A percentile compares a stretch with the other conserved stretches of the same genome.
Conservation (phyloP, 345 rosid genomes). For the Limnanthes douglasii region DNA sequence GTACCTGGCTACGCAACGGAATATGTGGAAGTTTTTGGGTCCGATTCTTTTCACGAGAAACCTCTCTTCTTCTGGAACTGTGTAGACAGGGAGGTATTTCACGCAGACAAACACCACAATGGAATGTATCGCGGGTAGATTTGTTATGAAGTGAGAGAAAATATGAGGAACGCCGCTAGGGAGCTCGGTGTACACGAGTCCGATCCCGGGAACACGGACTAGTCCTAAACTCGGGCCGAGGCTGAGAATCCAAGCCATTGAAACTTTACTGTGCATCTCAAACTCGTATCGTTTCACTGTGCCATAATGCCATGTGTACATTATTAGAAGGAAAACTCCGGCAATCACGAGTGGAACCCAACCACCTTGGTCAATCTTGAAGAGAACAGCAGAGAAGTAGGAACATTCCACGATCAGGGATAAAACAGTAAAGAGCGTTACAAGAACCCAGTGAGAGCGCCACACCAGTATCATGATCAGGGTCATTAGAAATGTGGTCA, state of each 20-base stretch:
- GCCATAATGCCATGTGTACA: slow-evolving; percentile 68
- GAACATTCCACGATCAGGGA: slow-evolving; percentile 43
- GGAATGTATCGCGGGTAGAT: slow-evolving; percentile 68
- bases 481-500: slow-evolving; percentile 55
- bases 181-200: slow-evolving; percentile 74
- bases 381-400: slow-evolving; percentile 50
- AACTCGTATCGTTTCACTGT: slow-evolving; percentile 63
- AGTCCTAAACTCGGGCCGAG: slow-evolving; percentile 85
- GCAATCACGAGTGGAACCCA: slow-evolving; percentile 78
- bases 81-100: slow-evolving; percentile 74
- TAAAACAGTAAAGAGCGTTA: slow-evolving; percentile 36
- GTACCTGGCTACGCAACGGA: slow-evolving; percentile 63
- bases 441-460: slow-evolving; percentile 68
- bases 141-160: slow-evolving; percentile 80
- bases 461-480: slow-evolving; percentile 82
- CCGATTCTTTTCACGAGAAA: slow-evolving; percentile 67
- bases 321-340: slow-evolving; percentile 42
- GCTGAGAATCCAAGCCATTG: slow-evolving; percentile 80
- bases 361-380: slow-evolving; percentile 65
- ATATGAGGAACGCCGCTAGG: slow-evolving; percentile 78
- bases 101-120: slow-evolving; percentile 63
- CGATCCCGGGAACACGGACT: slow-evolving; percentile 78
- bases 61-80: slow-evolving; percentile 71
- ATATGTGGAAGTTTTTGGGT: slow-evolving; percentile 62
- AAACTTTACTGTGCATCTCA: slow-evolving; percentile 60